Conservation (phyloP, 139 green algal species). For the Mesostigma viride region DNA sequence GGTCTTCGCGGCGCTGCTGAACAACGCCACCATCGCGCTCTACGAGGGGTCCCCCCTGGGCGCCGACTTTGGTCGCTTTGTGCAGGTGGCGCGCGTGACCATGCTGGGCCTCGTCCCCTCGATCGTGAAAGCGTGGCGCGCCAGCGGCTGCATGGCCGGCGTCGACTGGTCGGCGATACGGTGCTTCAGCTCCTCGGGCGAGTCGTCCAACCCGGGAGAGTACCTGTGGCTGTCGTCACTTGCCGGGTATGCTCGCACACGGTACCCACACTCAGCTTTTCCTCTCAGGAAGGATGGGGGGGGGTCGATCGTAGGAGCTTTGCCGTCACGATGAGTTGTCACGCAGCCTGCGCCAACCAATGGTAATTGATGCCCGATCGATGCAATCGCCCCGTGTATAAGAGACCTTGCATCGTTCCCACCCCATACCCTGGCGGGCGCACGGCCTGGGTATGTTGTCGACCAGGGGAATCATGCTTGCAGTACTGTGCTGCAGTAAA, state of each 20-base stretch:
- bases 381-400: no score
- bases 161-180: slow-evolving; percentile 35
- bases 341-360: no score
- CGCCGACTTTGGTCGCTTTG: slow-evolving; percentile 15
- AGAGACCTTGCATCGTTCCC: no score
- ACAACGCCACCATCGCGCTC: slow-evolving; percentile 66
- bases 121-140: slow-evolving; percentile 47
- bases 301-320: slow-evolving; percentile 3
- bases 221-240: slow-evolving; percentile 59
- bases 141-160: slow-evolving; percentile 7
- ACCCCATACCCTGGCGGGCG: no score
- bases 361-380: no score
- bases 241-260: slow-evolving; percentile 2
- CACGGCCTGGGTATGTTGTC: no score
- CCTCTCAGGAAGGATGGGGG: no score
- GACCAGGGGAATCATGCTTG: no score
- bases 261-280: no score
- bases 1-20: slow-evolving; percentile 70
- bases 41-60: slow-evolving; percentile 42
- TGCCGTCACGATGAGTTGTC: no score
- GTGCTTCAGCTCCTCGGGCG: slow-evolving; percentile 54
- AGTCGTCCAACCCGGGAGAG: slow-evolving; percentile 58
- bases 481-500: no score
- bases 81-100: slow-evolving; percentile 51
- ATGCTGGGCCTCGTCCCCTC: slow-evolving; percentile 77